Evolutionary conservation across 1,284 basidiomycete species (phyloP), one percentile per base, ranked within the genome.

Genomic region (Uromyces viciae-fabae): DNA sequence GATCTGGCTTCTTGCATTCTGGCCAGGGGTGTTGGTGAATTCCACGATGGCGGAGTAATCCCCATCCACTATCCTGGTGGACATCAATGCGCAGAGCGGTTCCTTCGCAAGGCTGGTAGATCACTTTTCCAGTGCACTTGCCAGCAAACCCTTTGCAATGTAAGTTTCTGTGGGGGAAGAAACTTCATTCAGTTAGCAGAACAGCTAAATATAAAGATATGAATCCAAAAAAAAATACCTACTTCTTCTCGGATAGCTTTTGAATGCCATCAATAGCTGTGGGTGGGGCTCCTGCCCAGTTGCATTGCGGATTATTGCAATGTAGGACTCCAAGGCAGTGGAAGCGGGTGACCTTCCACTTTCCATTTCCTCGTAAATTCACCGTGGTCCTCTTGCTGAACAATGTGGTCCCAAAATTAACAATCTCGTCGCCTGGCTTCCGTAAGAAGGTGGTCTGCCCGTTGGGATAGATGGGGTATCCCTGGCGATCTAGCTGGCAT

Each of bases 1-100:
- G 28, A n/a, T 73, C 49, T n/a, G 71, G 71, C 52, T 73, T 73
- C 11, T 54, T 54, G 1, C 28, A 14, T 1, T 40, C 17, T 11
- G 71, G 71, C 49, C 71, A 73, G 19, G 11, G n/a, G 46, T 73
- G 71, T 2, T 73, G 15, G 49, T 73, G 71, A 1, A 40, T 17
- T 1, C 71, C 71, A 0, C 9, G 14, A 36, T 73, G 71, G 15
- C 71, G 31, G 11, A 73, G 49, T 28, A 56, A 36, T 3, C 28
- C 71, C 71, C 71, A 73, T 5, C 28, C 9, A 7, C 28, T 73
- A 1, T 40, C 2, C 2, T 28, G 7, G 28, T 46, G 25, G 19
- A 43, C 22, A 33, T 71, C 68, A 14, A 71, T 22, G 3, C 40
- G 40, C 5, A 49, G 36, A 19, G 52, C 9, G 0, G 46, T 72